Percentiles rank a stretch among this genome's conserved stretches.
Evolutionary conservation across 495 filamentous ascomycete genomes (phyloP).

Genomic region (Neurospora sp.): DNA sequence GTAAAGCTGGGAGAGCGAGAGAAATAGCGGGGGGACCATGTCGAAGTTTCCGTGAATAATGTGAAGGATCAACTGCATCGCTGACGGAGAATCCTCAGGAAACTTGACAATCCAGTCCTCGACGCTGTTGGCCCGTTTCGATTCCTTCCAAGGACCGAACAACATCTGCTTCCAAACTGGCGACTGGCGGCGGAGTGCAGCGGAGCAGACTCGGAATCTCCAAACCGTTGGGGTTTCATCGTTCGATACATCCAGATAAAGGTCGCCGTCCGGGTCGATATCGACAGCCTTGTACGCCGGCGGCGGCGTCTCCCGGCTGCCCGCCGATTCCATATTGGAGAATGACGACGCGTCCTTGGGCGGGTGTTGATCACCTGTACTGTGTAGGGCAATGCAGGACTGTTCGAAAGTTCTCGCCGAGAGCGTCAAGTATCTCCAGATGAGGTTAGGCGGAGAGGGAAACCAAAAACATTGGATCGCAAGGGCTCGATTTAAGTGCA

Average conservation of each 20-base stretch:
- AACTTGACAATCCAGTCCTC: slow-evolving; percentile 16
- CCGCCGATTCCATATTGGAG: too few species aligned
- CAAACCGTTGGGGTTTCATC: too few species aligned
- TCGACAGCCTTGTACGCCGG: neutral
- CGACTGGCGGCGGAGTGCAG: slow-evolving; percentile 12
- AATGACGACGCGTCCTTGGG: too few species aligned
- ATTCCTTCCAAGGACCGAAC: slow-evolving; percentile 17
- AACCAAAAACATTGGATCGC: too few species aligned
- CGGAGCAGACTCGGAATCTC: slow-evolving; percentile 17
- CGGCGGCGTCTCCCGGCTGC: too few species aligned
- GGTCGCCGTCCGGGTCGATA: slow-evolving; percentile 4
- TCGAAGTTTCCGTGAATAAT: slow-evolving; percentile 19
- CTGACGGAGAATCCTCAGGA: slow-evolving; percentile 12
- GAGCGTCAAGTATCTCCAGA: too few species aligned
- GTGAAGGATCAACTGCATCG: slow-evolving; percentile 6
- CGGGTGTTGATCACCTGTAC: too few species aligned
- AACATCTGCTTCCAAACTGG: slow-evolving; percentile 21
- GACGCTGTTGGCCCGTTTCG: slow-evolving; percentile 9
- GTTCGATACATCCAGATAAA: too few species aligned
- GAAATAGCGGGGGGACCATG: slow-evolving; percentile 8
- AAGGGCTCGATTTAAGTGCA: too few species aligned
- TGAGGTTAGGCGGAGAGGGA: too few species aligned
- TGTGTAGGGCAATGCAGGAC: too few species aligned
- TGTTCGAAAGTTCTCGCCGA: too few species aligned
- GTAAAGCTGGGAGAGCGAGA: slow-evolving; percentile 5